Evolutionary conservation across 1,284 basidiomycete species (phyloP).

Genomic region (Rhodotorula sp.): DNA sequence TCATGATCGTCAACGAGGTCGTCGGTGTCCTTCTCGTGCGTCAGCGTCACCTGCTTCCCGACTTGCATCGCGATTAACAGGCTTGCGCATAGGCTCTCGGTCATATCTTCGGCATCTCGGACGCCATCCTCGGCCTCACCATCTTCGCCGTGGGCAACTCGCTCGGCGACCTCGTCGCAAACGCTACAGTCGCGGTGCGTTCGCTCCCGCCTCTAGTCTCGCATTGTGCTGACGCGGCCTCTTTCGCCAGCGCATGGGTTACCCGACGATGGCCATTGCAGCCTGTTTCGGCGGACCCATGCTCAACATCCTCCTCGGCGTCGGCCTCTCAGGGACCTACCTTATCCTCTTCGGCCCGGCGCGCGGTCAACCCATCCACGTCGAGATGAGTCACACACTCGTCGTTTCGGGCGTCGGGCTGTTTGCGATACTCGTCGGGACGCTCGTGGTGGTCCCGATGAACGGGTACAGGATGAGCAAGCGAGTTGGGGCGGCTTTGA

Average conservation of each 20-base stretch:
- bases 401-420: conserved; percentile 78
- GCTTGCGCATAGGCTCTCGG: conserved; percentile 70
- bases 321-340: conserved; percentile 30
- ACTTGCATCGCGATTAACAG: conserved; percentile 1
- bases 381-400: conserved; percentile 78
- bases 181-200: conserved; percentile 77
- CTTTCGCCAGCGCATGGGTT: conserved; percentile 39
- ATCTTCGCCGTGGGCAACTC: conserved; percentile 96
- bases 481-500: conserved; percentile 74
- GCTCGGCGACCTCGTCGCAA: conserved; percentile 92
- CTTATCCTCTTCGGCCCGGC: conserved; percentile 42
- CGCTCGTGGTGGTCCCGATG: conserved; percentile 78
- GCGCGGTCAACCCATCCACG: conserved; percentile 57
- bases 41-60: background rate
- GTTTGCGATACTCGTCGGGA: conserved; percentile 68
- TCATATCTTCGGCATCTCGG: conserved; percentile 88
- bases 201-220: no score
- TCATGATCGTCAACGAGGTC: conserved; percentile 91
- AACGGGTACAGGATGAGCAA: conserved; percentile 78
- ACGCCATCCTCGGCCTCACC: conserved; percentile 93
- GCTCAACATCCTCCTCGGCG: conserved; percentile 91
- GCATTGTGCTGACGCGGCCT: no score
- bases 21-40: conserved; percentile 78
- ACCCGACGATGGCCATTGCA: conserved; percentile 77
- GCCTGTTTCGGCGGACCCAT: conserved; percentile 93